Evolutionary conservation across 1,139 yeast genomes (phyloP).

Genomic region (Yamadazyma jaroonii): DNA sequence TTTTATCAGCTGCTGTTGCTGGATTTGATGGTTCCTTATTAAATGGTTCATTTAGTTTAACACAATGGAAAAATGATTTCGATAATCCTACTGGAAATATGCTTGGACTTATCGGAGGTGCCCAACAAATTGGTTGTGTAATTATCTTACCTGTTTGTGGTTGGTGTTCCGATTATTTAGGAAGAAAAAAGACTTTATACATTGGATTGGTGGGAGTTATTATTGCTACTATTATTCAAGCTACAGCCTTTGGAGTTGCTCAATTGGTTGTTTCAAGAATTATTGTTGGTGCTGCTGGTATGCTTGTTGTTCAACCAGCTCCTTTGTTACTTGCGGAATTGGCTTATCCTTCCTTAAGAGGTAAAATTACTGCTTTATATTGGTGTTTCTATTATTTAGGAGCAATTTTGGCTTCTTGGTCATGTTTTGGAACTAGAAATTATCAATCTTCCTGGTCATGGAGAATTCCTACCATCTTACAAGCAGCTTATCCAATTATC

Average conservation of each 20-base stretch:
- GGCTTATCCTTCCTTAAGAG: constrained; percentile 57
- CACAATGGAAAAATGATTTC: constrained; percentile 14
- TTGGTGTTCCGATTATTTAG: constrained; percentile 43
- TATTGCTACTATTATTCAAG: constrained; percentile 54
- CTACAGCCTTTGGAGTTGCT: constrained; percentile 40
- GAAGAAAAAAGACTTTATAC: constrained; percentile 51
- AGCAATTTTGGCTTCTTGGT: constrained; percentile 54
- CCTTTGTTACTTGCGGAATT: constrained; percentile 60
- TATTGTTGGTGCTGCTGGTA: constrained; percentile 55
- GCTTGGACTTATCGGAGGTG: constrained; percentile 20
- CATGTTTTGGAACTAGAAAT: constrained; percentile 54
- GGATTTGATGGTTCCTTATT: constrained; percentile 22
- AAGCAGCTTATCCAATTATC: constrained; percentile 47
- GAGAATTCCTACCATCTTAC: constrained; percentile 37
- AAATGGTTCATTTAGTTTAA: constrained; percentile 18
- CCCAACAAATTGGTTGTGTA: constrained; percentile 18
- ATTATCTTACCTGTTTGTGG: constrained; percentile 21
- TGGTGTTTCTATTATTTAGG: constrained; percentile 60
- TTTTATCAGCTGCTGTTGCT: constrained; percentile 15
- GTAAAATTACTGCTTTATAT: constrained; percentile 54
- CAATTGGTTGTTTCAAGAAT: constrained; percentile 57
- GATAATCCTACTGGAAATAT: constrained; percentile 18
- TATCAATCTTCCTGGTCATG: constrained; percentile 47
- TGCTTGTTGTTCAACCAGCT: constrained; percentile 61
- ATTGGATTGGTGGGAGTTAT: constrained; percentile 56